A percentile compares a stretch with the other conserved stretches of the same genome.
Evolutionary conservation across 2,329 filamentous ascomycete species (phyloP).

Genomic region (Penicillium crustosum): DNA sequence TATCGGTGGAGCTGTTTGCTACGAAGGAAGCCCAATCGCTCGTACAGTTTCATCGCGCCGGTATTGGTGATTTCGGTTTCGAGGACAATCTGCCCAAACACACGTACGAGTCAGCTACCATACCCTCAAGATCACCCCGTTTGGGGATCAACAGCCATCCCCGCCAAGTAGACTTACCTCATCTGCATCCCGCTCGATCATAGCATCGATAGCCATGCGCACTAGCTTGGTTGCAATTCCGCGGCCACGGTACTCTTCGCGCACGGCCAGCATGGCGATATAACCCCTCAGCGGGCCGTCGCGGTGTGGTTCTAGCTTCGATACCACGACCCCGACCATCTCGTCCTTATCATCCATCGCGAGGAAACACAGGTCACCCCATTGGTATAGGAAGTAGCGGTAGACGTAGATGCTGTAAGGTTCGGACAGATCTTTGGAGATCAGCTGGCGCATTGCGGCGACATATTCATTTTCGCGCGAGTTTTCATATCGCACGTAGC

Average conservation of each 20-base stretch:
- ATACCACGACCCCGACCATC: conserved; percentile 88
- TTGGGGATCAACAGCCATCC: background rate
- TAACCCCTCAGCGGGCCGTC: conserved; percentile 87
- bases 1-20: conserved; percentile 94
- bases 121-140: background rate
- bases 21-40: conserved; percentile 84
- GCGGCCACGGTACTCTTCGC: conserved; percentile 72
- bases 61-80: conserved; percentile 95
- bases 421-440: conserved; percentile 94
- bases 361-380: conserved; percentile 96
- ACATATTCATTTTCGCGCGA: conserved; percentile 67
- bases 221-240: conserved; percentile 89
- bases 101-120: conserved; percentile 10
- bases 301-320: conserved; percentile 87
- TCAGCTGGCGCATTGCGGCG: conserved; percentile 83
- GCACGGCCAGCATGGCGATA: conserved; percentile 97
- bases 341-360: conserved; percentile 52
- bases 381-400: conserved; percentile 96
- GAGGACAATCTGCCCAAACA: conserved; percentile 65
- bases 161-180: conserved; percentile 54
- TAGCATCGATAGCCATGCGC: conserved; percentile 85
- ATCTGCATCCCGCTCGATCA: conserved; percentile 80
- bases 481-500: conserved; percentile 61
- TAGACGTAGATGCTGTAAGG: conserved; percentile 99
- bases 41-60: conserved; percentile 87